Percentiles rank a stretch among this genome's conserved stretches.
phyloP scores from a whole-genome alignment of 2,329 filamentous ascomycete species.

The Aureobasidium sp. region DNA sequence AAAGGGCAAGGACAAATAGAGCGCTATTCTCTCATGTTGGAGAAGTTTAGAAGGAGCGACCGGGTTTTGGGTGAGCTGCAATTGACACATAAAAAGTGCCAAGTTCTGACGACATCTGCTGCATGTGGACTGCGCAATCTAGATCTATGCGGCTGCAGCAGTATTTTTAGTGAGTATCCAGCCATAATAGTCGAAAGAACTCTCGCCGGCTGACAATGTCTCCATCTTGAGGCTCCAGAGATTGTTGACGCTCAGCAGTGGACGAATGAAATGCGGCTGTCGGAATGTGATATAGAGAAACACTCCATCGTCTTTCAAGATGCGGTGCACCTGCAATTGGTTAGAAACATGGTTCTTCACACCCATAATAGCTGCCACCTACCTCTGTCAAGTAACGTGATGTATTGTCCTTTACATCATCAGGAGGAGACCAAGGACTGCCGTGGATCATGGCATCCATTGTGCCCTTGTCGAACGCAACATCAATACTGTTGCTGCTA shows the following conservation, averaged over 20 bases:
- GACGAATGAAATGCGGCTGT: slow-evolving; percentile 49
- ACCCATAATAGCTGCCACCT: background rate
- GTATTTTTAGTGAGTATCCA: slow-evolving; percentile 35
- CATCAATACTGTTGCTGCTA: slow-evolving; percentile 39
- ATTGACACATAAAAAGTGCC: background rate
- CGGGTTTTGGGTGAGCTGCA: no score
- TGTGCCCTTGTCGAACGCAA: slow-evolving; percentile 44
- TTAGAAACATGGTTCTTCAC: background rate
- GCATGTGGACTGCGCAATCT: background rate
- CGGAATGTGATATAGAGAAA: slow-evolving; percentile 41
- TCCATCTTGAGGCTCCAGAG: slow-evolving; percentile 43
- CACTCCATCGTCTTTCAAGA: slow-evolving; percentile 26
- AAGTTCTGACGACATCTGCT: background rate
- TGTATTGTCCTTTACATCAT: slow-evolving; percentile 25
- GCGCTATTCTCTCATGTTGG: background rate
- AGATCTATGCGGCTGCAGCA: background rate
- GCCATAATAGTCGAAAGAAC: slow-evolving; percentile 46
- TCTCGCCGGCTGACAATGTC: slow-evolving; percentile 31
- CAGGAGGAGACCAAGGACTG: slow-evolving; percentile 26
- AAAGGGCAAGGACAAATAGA: background rate
- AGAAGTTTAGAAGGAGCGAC: background rate
- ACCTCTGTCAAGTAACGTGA: slow-evolving; percentile 24
- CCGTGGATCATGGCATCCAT: slow-evolving; percentile 31
- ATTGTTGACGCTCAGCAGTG: slow-evolving; percentile 38
- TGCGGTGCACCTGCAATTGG: slow-evolving; percentile 19